Conservation (phyloP, 1,139 yeast genomes). For the Magnusiomyces clavatus region DNA sequence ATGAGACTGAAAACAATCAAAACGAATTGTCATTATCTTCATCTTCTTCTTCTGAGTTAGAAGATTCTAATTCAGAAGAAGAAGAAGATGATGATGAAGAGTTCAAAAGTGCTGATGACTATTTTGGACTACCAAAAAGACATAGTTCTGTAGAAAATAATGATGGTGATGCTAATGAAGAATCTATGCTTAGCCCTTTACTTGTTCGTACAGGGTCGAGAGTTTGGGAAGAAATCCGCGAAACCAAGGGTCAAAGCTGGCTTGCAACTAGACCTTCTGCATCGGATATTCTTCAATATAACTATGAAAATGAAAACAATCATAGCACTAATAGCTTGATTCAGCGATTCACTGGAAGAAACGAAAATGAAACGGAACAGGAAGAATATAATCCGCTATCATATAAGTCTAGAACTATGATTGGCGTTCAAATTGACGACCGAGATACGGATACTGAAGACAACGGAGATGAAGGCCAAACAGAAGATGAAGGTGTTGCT, state of each 20-base stretch:
- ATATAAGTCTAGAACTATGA: conserved; percentile 2
- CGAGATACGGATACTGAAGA: conserved; percentile 1
- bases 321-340: conserved; percentile 2
- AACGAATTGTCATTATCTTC: too few relatives aligned
- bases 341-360: conserved; percentile 4
- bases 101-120: too few relatives aligned
- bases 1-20: too few relatives aligned
- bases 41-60: background rate
- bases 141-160: background rate
- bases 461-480: background rate
- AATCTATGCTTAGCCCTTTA: conserved; percentile 11
- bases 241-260: conserved; percentile 25
- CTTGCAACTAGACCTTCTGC: conserved; percentile 19
- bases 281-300: conserved; percentile 13
- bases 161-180: background rate
- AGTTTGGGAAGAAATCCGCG: conserved; percentile 26
- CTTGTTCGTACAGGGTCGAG: conserved; percentile 24
- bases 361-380: background rate
- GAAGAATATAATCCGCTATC: conserved; percentile 12
- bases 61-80: background rate
- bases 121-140: too few relatives aligned
- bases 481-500: background rate
- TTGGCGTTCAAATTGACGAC: conserved; percentile 6
- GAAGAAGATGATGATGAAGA: too few relatives aligned
- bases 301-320: conserved; percentile 6